Conservation (phyloP, 1,284 basidiomycete genomes). For the Gastroboletus turbinatus region DNA sequence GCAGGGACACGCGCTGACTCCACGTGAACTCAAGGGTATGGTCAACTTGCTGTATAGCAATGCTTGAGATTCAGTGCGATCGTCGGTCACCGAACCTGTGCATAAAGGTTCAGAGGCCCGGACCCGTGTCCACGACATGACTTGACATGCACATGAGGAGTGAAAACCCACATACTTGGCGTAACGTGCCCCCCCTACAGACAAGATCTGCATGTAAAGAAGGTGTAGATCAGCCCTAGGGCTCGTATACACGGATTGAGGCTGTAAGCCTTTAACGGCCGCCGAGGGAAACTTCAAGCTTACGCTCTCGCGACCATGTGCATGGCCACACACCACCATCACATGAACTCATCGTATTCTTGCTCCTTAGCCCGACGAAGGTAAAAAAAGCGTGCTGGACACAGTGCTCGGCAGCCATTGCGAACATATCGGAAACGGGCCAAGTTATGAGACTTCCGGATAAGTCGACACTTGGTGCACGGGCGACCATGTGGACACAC, state of each 20-base stretch:
- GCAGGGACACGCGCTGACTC: background rate
- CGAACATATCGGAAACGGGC: background rate
- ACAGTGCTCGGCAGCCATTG: background rate
- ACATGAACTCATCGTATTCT: background rate
- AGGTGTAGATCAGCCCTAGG: no score
- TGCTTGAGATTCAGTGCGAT: background rate
- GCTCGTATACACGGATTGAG: background rate
- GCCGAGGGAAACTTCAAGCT: background rate
- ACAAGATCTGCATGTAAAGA: background rate
- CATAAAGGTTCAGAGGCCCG: background rate
- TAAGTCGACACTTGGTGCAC: background rate
- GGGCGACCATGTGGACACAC: background rate
- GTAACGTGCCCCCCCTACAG: background rate
- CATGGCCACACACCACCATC: background rate
- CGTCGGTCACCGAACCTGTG: background rate
- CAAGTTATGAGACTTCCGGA: background rate
- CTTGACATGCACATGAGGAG: background rate
- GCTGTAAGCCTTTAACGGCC: background rate
- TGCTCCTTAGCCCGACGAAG: background rate
- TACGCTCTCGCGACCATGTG: background rate
- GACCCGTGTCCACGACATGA: background rate
- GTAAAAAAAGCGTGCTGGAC: background rate
- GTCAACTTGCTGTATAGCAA: background rate
- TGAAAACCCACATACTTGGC: background rate
- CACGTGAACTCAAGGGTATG: background rate